Evolutionary conservation across 495 filamentous ascomycete genomes (phyloP).

Genomic region (Penicilliopsis zonata): DNA sequence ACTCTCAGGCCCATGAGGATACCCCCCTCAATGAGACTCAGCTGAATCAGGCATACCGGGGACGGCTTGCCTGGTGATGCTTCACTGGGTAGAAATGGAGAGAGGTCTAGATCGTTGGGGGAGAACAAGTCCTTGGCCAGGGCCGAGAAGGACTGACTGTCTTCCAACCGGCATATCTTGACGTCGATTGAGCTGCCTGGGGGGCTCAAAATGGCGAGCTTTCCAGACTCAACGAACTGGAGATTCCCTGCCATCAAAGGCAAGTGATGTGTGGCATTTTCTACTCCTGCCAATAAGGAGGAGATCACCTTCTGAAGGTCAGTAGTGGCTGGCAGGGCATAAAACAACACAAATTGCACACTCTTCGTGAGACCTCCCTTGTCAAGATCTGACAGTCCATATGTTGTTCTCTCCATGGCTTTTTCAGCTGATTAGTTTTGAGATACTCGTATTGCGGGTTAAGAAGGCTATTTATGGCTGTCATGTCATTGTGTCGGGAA

Average conservation of each 20-base stretch:
- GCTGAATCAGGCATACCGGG: slow-evolving; percentile 12
- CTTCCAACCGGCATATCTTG: slow-evolving; percentile 5
- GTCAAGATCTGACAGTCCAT: slow-evolving; percentile 14
- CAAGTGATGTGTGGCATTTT: slow-evolving; percentile 9
- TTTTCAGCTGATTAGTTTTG: too few relatives aligned
- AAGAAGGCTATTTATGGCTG: too few relatives aligned
- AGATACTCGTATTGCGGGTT: too few relatives aligned
- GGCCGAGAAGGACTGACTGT: slow-evolving; percentile 7
- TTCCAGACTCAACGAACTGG: slow-evolving; percentile 8
- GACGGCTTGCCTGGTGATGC: slow-evolving; percentile 1
- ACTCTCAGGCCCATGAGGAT: slow-evolving; percentile 10
- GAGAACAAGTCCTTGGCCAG: slow-evolving; percentile 8
- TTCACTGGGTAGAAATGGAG: slow-evolving; percentile 6
- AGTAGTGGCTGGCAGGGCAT: slow-evolving; percentile 5
- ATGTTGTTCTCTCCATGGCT: too few relatives aligned
- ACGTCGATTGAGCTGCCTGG: slow-evolving; percentile 5
- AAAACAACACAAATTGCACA: slow-evolving; percentile 11
- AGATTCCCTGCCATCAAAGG: slow-evolving; percentile 14
- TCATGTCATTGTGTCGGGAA: too few relatives aligned
- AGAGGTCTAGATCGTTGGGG: slow-evolving; percentile 6
- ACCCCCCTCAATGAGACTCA: slow-evolving; percentile 13
- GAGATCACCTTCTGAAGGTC: slow-evolving; percentile 5
- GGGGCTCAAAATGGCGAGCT: slow-evolving; percentile 7
- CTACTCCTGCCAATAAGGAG: slow-evolving; percentile 10
- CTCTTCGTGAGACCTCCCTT: slow-evolving; percentile 7